Conservation (phyloP, 345 rosid genomes). For the Pugionium cornutum region DNA sequence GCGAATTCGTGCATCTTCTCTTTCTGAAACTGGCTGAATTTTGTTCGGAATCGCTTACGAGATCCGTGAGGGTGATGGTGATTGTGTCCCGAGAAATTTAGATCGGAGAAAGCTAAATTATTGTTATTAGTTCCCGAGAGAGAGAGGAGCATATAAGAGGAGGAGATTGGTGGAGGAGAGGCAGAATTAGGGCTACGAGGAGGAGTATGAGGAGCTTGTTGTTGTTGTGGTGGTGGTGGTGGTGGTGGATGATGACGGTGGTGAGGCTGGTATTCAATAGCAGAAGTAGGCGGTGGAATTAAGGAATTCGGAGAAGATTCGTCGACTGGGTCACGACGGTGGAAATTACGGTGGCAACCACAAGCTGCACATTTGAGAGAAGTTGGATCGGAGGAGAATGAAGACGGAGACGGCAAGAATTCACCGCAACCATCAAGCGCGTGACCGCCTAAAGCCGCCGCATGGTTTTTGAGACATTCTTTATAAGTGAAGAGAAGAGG, state of each 20-base stretch:
- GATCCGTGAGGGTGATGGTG: slow-evolving; percentile 33
- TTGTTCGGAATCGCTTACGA: slow-evolving; percentile 68
- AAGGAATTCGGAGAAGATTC: too few species aligned
- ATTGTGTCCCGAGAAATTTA: slow-evolving; percentile 18
- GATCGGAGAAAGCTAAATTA: slow-evolving; percentile 38
- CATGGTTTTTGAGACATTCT: slow-evolving; percentile 83
- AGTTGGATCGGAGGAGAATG: slow-evolving; percentile 61
- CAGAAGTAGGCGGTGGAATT: too few species aligned
- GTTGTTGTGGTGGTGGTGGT: slow-evolving; percentile 22
- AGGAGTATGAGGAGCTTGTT: slow-evolving; percentile 18
- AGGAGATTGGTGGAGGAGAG: slow-evolving; percentile 72
- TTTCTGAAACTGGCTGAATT: slow-evolving; percentile 69
- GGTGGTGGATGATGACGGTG: slow-evolving; percentile 77
- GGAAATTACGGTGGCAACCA: slow-evolving; percentile 29
- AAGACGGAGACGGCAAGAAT: slow-evolving; percentile 73
- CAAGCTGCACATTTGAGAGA: slow-evolving; percentile 83
- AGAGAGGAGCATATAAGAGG: slow-evolving; percentile 75
- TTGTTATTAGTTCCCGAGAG: slow-evolving; percentile 53
- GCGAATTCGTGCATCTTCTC: slow-evolving; percentile 77
- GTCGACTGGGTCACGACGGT: too few species aligned
- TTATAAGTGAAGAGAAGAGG: slow-evolving; percentile 48
- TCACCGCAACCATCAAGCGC: slow-evolving; percentile 88
- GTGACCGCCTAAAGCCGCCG: slow-evolving; percentile 69
- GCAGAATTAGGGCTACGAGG: slow-evolving; percentile 70
- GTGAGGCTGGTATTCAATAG: slow-evolving; percentile 44